Conservation (phyloP, 2,329 filamentous ascomycete genomes). For the Trichoderma lentiforme region DNA sequence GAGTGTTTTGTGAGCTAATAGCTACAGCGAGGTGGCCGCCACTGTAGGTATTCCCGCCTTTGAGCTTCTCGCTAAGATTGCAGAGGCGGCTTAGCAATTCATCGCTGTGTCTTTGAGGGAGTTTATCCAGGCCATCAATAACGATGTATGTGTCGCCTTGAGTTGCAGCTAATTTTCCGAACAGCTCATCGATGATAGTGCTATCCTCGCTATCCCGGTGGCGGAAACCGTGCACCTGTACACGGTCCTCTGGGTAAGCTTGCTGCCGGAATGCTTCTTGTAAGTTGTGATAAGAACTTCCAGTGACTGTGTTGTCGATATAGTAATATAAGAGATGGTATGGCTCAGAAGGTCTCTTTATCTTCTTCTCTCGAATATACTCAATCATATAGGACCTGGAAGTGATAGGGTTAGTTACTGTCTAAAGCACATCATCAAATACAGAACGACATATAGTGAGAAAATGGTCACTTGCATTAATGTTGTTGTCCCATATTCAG, state of each 20-base stretch:
- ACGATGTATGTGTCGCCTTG: background rate
- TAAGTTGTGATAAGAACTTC: background rate
- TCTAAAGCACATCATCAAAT: background rate
- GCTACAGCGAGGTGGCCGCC: background rate
- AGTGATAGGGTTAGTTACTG: background rate
- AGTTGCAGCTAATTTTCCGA: background rate
- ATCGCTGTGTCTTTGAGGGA: background rate
- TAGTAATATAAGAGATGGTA: background rate
- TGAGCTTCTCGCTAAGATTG: background rate
- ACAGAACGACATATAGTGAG: background rate
- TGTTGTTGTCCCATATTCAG: background rate
- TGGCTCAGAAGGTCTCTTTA: background rate
- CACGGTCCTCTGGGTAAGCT: background rate
- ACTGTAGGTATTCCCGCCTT: background rate
- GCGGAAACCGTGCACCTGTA: too few relatives aligned
- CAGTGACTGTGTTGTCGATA: background rate
- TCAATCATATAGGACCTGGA: background rate
- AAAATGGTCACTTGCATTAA: background rate
- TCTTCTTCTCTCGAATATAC: background rate
- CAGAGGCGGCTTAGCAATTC: background rate
- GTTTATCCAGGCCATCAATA: background rate
- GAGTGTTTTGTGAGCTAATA: background rate
- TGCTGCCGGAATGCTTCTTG: background rate
- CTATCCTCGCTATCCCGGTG: background rate
- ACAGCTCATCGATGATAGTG: background rate